Base-by-base conservation (phyloP, 2,329 filamentous ascomycete species). In the Fusarium avenaceum region DNA sequence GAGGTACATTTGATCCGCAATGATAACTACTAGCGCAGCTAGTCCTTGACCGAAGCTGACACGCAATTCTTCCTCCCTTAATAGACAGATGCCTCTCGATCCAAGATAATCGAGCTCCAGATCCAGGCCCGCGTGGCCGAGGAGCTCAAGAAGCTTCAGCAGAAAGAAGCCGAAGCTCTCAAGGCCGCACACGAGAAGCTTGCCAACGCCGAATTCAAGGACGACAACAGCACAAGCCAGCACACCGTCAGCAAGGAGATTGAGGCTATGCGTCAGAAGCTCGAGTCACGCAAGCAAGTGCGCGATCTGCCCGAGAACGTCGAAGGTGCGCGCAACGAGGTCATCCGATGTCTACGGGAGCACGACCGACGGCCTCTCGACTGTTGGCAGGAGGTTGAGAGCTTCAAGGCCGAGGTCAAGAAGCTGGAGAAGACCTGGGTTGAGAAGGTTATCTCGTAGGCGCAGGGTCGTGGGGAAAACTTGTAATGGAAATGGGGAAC, bases 381-480 rank as follows among this genome's bases (percentile, higher is more conserved):
- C 83, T 98, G 95, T 86, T 97, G 92, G 92, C 87, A 90, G 80
- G 94, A 97, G 86, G 93, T 97, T 24, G 91, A 96, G 82, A 85
- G 84, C 20, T 98, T 98, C 80, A 97, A 94, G 87, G 86, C 87
- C 74, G 93, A 97, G 85, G 94, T 98, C 50, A 89, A 92, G 72
- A 89, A 88, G 82, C 80, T 97, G 80, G 95, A 97, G 87, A 90
- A 89, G 81, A 85, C 85, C 26, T 98, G 96, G 88, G 93, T 97
- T 35, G 91, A 96, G 76, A 93, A 90, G 82, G 89, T 96, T 57
- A 86, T 92, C 59, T 80, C 81, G 69, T 85, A 70, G 76, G 51
- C 24, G 33, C 24, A 33, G 7, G 42, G 38, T 45, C n/a, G 19
- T 19, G 22, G 40, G 52, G 30, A 32, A 40, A 47, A 52, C 20